These are phyloP conservation scores for Vachellia pachyceras DNA, from an alignment of 306 rosid genomes.

Conservation along the genomic window DNA sequence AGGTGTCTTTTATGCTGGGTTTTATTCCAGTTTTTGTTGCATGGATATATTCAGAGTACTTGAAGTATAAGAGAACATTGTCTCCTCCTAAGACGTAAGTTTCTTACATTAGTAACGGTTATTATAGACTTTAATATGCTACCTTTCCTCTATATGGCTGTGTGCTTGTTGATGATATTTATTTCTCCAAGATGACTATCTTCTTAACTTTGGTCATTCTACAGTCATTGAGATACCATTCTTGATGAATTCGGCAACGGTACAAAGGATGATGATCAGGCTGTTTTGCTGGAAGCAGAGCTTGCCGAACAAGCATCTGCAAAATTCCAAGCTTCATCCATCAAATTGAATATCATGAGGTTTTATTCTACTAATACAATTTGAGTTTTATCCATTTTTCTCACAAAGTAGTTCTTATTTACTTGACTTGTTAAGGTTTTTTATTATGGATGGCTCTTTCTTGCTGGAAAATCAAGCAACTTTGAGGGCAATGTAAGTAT, in stretches of 20 bases:
- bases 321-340: slow-evolving; percentile 59
- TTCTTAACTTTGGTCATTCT: slow-evolving; percentile 16
- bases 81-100: slow-evolving; percentile 62
- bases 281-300: slow-evolving; percentile 87
- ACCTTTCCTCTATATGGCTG: slow-evolving; percentile 6
- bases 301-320: slow-evolving; percentile 75
- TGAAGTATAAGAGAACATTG: slow-evolving; percentile 57
- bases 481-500: slow-evolving; percentile 85
- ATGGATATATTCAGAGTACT: slow-evolving; percentile 72
- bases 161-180: not conserved
- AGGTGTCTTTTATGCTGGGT: slow-evolving; percentile 71
- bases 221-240: slow-evolving; percentile 80
- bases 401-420: slow-evolving; percentile 41
- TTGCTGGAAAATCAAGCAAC: slow-evolving; percentile 81
- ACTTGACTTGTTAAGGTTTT: slow-evolving; percentile 63
- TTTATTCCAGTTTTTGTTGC: slow-evolving; percentile 64
- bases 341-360: slow-evolving; percentile 82
- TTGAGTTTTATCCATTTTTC: slow-evolving; percentile 23
- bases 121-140: slow-evolving; percentile 11
- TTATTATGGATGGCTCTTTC: slow-evolving; percentile 88
- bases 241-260: slow-evolving; percentile 87
- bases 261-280: slow-evolving; percentile 82
- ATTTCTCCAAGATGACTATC: not conserved
- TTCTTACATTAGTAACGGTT: slow-evolving; percentile 6
- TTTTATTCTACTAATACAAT: slow-evolving; percentile 37